A percentile compares a stretch with the other conserved stretches of the same genome.
phyloP scores from a whole-genome alignment of 495 filamentous ascomycete genomes.

The Hypomontagnella monticulosa region DNA sequence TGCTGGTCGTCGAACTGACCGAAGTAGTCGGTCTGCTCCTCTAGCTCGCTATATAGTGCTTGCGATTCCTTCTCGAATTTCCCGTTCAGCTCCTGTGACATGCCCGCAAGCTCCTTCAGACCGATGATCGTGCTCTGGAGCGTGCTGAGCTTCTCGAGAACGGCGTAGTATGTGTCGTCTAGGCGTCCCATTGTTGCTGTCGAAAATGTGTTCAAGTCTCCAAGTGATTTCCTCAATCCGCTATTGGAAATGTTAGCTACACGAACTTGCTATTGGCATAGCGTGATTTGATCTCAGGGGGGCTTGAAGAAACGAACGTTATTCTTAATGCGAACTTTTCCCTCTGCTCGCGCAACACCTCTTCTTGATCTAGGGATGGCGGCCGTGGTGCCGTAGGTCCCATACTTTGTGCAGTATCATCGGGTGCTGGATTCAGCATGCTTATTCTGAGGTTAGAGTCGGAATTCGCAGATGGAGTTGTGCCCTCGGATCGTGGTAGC shows the following conservation, averaged over 20 bases:
- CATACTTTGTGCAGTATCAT: conserved; percentile 36
- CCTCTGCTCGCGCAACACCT: conserved; percentile 51
- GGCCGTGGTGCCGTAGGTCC: conserved; percentile 15
- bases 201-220: conserved; percentile 56
- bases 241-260: conserved; percentile 44
- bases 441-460: conserved; percentile 54
- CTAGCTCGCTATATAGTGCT: conserved; percentile 68
- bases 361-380: conserved; percentile 43
- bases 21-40: conserved; percentile 71
- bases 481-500: conserved; percentile 51
- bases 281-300: neutral
- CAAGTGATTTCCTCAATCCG: conserved; percentile 53
- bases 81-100: conserved; percentile 67
- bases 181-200: conserved; percentile 73
- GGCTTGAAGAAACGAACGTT: conserved; percentile 46
- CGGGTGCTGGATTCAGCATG: conserved; percentile 47
- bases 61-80: conserved; percentile 71
- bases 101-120: conserved; percentile 74
- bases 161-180: conserved; percentile 87
- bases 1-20: conserved; percentile 77
- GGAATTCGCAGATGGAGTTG: conserved; percentile 55
- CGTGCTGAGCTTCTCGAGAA: conserved; percentile 78
- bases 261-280: neutral
- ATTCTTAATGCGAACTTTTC: conserved; percentile 53
- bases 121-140: conserved; percentile 73